Evolutionary conservation across 208 protist genomes (phyloP), one percentile per base, ranked within the genome.

Genomic region (Trypanosoma scelopori): DNA sequence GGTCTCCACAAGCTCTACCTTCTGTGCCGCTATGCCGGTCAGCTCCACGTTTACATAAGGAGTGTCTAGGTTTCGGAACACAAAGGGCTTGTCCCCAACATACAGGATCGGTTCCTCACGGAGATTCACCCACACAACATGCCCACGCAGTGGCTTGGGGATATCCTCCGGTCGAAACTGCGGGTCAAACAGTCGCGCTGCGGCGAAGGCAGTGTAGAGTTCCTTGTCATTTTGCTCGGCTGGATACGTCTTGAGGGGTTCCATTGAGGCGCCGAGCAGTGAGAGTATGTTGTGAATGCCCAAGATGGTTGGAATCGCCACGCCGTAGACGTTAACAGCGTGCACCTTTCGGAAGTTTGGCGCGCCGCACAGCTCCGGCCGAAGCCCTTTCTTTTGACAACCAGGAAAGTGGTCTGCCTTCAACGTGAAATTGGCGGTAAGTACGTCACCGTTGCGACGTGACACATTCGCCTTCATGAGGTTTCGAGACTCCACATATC

Each of bases 361-460:
- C 22, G 89, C 89, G 12, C 89, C 89, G 71, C 89, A 95, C 41
- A 95, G 32, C 25, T 78, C 80, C 1, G 89, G 89, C 16, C 79
- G 82, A 43, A 95, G 72, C 7, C 86, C 89, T 69, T 93, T 95
- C 82, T 93, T 92, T 65, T 92, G 84, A 57, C 86, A 92, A 23
- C 89, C 89, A 15, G 89, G 89, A 51, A 95, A 95, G 89, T 95
- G 89, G 48, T 95, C 89, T 16, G 89, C 89, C 74, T 95, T 95
- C 48, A 95, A 62, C 65, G 78, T 79, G 74, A 90, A 92, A 80
- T 95, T 95, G 6, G 86, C 84, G 32, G 86, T 95, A 5, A 95
- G 76, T 5, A 95, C 89, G 58, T 95, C 83, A 43, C 89, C 89
- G 35, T 59, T 78, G 69, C 86, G 84, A 39, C 81, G 74, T 16